These are phyloP conservation scores for Globisporangium paddicum DNA, from an alignment of 352 stramenopile species.

Conservation along the genomic window DNA sequence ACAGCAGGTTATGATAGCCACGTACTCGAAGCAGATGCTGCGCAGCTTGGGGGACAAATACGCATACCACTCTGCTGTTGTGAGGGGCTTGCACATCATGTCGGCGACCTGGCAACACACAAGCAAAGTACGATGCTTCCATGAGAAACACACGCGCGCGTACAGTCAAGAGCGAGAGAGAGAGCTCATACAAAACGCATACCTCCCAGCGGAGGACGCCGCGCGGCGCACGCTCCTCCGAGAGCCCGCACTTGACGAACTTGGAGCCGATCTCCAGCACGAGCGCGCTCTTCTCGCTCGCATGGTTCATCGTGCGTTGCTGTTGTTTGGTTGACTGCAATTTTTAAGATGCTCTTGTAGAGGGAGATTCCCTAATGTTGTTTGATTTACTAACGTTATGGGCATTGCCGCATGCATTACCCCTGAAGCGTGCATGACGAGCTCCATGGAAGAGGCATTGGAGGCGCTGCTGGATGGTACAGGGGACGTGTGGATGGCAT, in stretches of 20 bases:
- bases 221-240: constrained; percentile 68
- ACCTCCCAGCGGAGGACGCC: constrained; percentile 69
- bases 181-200: not conserved
- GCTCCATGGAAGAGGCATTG: constrained; percentile 12
- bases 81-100: constrained; percentile 32
- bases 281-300: constrained; percentile 54
- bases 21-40: constrained; percentile 70
- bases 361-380: constrained; percentile 9
- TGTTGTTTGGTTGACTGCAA: not conserved
- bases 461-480: constrained; percentile 11
- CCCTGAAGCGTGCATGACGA: no score
- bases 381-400: no score
- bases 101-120: constrained; percentile 38
- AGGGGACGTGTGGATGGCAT: not conserved
- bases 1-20: not conserved
- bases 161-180: not conserved
- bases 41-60: constrained; percentile 60
- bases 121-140: not conserved
- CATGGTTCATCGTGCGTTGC: constrained; percentile 15
- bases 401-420: no score
- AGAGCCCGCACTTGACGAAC: constrained; percentile 67
- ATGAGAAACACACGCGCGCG: not conserved
- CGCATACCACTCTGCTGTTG: constrained; percentile 32
- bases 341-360: constrained; percentile 3
- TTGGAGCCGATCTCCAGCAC: constrained; percentile 74